Base-by-base conservation (phyloP, 345 rosid genomes). In the Laguncularia racemosa region DNA sequence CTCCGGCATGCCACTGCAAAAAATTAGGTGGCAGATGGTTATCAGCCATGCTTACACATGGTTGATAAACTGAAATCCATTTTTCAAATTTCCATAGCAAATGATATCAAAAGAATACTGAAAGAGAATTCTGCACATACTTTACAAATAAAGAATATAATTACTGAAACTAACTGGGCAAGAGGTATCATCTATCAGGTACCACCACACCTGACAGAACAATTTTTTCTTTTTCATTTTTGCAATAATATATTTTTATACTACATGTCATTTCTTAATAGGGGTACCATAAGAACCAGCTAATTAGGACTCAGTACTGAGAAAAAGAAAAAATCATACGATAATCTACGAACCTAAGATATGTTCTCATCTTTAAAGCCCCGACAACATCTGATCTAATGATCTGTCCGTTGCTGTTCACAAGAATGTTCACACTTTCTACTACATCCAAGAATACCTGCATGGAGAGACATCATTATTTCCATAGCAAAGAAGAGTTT, bases 281-380 rank as follows among this genome's bases (percentile, higher is more conserved):
- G 1, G 7, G 40, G 7, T 33, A 9, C 9, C 50, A 52, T 21
- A 9, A 44, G 44, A 20, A 48, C 52, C 56, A 2, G 14, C 33
- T 20, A 61, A 19, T 59, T 52, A 49, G 16, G 17, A 20, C n/a
- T 12, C 16, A 48, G n/a, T 9, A 53, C 48, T 63, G 57, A 0
- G 23, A 49, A 53, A 44, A 47, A 53, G 6, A 15, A 48, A 51
- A 51, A 4, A 1, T 10, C 4, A 2, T 33, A 33, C 18, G 18
- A 20, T 53, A 13, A 64, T 33, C 38, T n/a, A 55, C 78, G 59
- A 58, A 93, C 99, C 89, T 93, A 72, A 93, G 70, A 71, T 83
- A 89, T 18, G 97, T 85, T 73, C 99, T 78, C 99, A 93, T 93
- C 86, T 93, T 93, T 74, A 93, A 66, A 14, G 97, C 99, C 63